A percentile compares a stretch with the other conserved stretches of the same genome.
Evolutionary conservation across 305 asterid species (phyloP).

Genomic region (Andrographis paniculata): DNA sequence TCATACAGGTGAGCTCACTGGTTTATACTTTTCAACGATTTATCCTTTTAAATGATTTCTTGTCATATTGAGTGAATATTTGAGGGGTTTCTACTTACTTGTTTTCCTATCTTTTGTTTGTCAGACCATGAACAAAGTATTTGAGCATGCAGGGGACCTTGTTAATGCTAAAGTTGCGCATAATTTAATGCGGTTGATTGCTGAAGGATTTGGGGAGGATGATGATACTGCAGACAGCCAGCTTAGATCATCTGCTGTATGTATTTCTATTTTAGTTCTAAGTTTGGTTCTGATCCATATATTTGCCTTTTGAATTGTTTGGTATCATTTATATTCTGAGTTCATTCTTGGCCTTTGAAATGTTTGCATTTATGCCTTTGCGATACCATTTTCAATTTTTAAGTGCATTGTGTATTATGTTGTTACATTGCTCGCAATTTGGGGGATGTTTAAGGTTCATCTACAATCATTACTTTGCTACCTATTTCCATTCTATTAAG

Average conservation of each 20-base stretch:
- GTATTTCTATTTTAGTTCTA: conserved; percentile 5
- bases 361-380: too few relatives aligned
- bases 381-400: too few relatives aligned
- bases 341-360: conserved; percentile 12
- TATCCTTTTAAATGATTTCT: too few relatives aligned
- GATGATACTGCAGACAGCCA: conserved; percentile 70
- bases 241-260: conserved; percentile 92
- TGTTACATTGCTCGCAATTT: too few relatives aligned
- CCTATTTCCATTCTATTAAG: conserved; percentile 6
- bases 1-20: conserved; percentile 64
- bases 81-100: too few relatives aligned
- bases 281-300: too few relatives aligned
- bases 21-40: conserved; percentile 5
- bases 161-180: conserved; percentile 84
- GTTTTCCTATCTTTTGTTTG: too few relatives aligned
- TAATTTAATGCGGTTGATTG: conserved; percentile 87
- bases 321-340: conserved; percentile 8
- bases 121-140: too few relatives aligned
- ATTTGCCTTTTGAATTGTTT: conserved; percentile 11
- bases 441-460: conserved; percentile 5
- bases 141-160: conserved; percentile 93
- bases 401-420: too few relatives aligned
- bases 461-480: too few relatives aligned
- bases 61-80: conserved; percentile 10
- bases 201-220: conserved; percentile 91